Conservation (phyloP, 306 rosid genomes). For the Neltuma alba region DNA sequence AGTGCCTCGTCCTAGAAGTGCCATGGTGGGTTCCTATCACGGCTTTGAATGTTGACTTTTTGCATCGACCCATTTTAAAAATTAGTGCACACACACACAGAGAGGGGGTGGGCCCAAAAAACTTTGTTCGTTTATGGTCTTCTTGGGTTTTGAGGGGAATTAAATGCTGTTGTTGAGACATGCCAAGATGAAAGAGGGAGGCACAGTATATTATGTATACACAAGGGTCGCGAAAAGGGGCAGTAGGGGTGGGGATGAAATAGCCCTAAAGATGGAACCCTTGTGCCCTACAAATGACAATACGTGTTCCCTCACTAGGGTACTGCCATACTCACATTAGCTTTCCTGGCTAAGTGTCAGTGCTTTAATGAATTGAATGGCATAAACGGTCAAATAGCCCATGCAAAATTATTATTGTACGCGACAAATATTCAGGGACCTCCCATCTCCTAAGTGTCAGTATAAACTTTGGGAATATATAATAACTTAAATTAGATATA, state of each 20-base stretch:
- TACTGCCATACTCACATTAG: slow-evolving; percentile 26
- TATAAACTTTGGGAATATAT: too few relatives aligned
- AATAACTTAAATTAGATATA: too few relatives aligned
- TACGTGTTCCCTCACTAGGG: slow-evolving; percentile 45
- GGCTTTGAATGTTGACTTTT: slow-evolving; percentile 43
- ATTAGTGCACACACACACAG: background rate
- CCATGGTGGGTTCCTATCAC: slow-evolving; percentile 34
- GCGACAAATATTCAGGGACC: background rate
- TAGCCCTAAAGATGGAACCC: slow-evolving; percentile 22
- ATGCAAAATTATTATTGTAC: slow-evolving; percentile 26
- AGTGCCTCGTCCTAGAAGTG: slow-evolving; percentile 29
- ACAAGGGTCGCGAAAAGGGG: slow-evolving; percentile 1
- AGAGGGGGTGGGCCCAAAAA: slow-evolving; percentile 5
- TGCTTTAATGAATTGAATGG: slow-evolving; percentile 33
- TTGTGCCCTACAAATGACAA: slow-evolving; percentile 45
- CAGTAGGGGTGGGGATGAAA: slow-evolving; percentile 22
- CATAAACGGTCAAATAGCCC: slow-evolving; percentile 48
- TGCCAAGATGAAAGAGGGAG: slow-evolving; percentile 12
- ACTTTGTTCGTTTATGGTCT: background rate
- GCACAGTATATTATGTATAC: too few relatives aligned
- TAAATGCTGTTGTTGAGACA: background rate
- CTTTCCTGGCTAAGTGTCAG: slow-evolving; percentile 37
- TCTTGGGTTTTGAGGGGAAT: background rate
- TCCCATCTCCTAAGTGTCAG: too few relatives aligned
- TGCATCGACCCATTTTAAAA: background rate